These are phyloP conservation scores for Euphorbia pulcherrima DNA, from an alignment of 345 rosid genomes.

Conservation along the genomic window DNA sequence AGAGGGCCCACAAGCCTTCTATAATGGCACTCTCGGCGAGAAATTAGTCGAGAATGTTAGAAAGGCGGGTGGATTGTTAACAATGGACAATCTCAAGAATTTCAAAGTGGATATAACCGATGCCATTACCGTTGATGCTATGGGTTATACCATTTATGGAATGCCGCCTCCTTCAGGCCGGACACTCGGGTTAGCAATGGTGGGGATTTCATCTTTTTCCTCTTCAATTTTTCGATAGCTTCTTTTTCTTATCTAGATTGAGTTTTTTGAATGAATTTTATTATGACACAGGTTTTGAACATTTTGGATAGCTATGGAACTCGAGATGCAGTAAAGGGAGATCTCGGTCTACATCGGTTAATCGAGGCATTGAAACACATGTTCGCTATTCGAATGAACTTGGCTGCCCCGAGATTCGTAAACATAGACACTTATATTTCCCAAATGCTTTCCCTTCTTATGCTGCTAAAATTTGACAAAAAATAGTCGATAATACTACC, in stretches of 20 bases:
- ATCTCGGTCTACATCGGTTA: constrained; percentile 62
- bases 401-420: too few relatives aligned
- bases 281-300: constrained; percentile 54
- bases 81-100: constrained; percentile 75
- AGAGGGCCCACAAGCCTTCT: constrained; percentile 65
- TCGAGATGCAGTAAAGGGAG: constrained; percentile 43
- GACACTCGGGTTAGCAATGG: too few relatives aligned
- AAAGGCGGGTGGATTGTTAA: constrained; percentile 70
- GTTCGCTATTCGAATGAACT: too few relatives aligned
- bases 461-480: constrained; percentile 50
- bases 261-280: constrained; percentile 9
- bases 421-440: constrained; percentile 28
- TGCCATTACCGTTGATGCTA: constrained; percentile 50
- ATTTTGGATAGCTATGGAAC: constrained; percentile 60
- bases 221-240: too few relatives aligned
- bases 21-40: constrained; percentile 68
- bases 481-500: constrained; percentile 70
- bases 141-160: constrained; percentile 71
- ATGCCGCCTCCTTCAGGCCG: too few relatives aligned
- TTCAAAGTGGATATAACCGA: constrained; percentile 57
- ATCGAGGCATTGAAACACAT: constrained; percentile 83
- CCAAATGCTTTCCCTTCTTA: constrained; percentile 56
- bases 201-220: too few relatives aligned
- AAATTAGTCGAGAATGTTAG: constrained; percentile 63
- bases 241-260: too few relatives aligned